phyloP scores from a whole-genome alignment of 2,329 filamentous ascomycete genomes.

The Grosmannia serpens region DNA sequence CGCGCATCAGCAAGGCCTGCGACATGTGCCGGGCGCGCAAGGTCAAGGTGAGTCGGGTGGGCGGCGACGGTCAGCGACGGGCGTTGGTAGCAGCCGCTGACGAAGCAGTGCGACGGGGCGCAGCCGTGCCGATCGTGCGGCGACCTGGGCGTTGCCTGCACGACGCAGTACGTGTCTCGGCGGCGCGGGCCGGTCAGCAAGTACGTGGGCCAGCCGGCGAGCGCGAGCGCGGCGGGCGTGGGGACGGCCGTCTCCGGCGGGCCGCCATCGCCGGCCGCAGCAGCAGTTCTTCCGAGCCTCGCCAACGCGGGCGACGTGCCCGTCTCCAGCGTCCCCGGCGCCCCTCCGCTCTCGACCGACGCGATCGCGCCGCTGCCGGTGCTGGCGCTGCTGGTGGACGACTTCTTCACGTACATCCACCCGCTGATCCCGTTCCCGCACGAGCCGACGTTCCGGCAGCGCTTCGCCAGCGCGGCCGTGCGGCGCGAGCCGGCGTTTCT shows the following conservation, averaged over 20 bases:
- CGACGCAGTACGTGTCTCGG: conserved; percentile 45
- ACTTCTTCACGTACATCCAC: conserved; percentile 76
- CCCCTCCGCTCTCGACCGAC: conserved; percentile 35
- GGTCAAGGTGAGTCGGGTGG: conserved; percentile 43
- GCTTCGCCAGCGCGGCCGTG: conserved; percentile 56
- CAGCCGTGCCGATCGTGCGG: conserved; percentile 37
- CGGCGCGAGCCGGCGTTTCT: conserved; percentile 55
- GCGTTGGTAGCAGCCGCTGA: too few relatives aligned
- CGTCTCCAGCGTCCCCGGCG: background rate
- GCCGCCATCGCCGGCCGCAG: too few relatives aligned
- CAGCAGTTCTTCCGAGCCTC: too few relatives aligned
- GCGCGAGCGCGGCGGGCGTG: too few relatives aligned
- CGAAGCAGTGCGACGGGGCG: conserved; percentile 7
- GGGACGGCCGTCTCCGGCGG: too few relatives aligned
- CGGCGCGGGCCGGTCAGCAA: conserved; percentile 48
- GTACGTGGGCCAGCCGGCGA: conserved; percentile 27
- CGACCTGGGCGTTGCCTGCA: conserved; percentile 47
- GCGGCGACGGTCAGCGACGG: too few relatives aligned
- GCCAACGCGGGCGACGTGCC: too few relatives aligned
- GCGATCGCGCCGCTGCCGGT: conserved; percentile 59
- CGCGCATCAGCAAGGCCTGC: conserved; percentile 45
- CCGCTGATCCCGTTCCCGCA: conserved; percentile 69
- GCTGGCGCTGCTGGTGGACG: conserved; percentile 59
- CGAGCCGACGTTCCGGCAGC: conserved; percentile 62
- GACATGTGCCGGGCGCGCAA: conserved; percentile 53